Evolutionary conservation across 2,329 filamentous ascomycete genomes (phyloP).

Genomic region (Botryotinia calthae): DNA sequence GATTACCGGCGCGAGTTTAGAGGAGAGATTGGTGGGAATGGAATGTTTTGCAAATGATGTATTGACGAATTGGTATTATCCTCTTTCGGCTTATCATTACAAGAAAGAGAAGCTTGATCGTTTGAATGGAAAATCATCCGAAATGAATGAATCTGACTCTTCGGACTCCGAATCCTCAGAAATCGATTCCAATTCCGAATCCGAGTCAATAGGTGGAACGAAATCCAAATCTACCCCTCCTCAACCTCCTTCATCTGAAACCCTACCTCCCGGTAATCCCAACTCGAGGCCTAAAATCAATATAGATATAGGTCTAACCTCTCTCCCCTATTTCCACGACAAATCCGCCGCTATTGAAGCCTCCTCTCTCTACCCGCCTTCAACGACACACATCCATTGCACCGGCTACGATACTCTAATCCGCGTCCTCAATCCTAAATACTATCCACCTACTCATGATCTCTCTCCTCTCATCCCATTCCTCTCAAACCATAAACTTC

Average conservation of each 20-base stretch:
- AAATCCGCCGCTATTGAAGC: constrained; percentile 61
- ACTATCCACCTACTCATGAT: constrained; percentile 56
- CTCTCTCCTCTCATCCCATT: constrained; percentile 59
- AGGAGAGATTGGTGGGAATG: constrained; percentile 70
- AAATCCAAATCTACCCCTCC: constrained; percentile 15
- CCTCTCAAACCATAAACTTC: constrained; percentile 58
- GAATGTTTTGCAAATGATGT: constrained; percentile 61
- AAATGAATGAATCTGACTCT: neutral
- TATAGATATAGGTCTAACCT: constrained; percentile 67
- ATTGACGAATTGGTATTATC: constrained; percentile 37
- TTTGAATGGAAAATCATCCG: neutral
- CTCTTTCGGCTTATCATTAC: neutral
- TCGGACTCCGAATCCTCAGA: neutral
- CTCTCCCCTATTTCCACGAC: constrained; percentile 69
- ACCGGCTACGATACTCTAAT: constrained; percentile 75
- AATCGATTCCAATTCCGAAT: neutral
- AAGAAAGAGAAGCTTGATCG: constrained; percentile 9
- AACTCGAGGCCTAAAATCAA: constrained; percentile 21
- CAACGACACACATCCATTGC: constrained; percentile 60
- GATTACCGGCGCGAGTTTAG: constrained; percentile 65
- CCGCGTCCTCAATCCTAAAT: constrained; percentile 69
- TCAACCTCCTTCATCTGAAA: neutral
- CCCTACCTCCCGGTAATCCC: no score
- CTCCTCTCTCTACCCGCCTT: constrained; percentile 42
- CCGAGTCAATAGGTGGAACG: neutral